These are phyloP conservation scores for Nothophytophthora sp. DNA, from an alignment of 352 stramenopile genomes.

Conservation along the genomic window DNA sequence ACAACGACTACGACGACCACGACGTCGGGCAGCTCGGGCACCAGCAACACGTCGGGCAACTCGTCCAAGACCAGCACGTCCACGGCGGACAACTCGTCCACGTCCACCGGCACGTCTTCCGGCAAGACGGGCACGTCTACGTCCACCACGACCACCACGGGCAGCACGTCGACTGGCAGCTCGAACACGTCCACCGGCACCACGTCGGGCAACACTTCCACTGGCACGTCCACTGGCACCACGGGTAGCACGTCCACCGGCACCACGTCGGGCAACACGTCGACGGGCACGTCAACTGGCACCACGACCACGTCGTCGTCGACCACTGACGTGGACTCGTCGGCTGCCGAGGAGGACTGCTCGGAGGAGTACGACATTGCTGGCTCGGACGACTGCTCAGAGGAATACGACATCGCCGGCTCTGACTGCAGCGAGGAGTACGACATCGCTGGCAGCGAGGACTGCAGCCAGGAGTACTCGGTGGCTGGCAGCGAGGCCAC, in stretches of 20 bases:
- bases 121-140: no score
- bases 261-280: not conserved
- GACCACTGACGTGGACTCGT: conserved; percentile 8
- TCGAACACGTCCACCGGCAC: conserved; percentile 7
- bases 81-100: no score
- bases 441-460: conserved; percentile 6
- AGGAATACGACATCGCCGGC: conserved; percentile 28
- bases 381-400: conserved; percentile 13
- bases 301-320: conserved; percentile 3
- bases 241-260: not conserved
- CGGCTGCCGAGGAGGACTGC: conserved; percentile 10
- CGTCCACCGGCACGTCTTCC: conserved; percentile 7
- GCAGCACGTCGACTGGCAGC: no score
- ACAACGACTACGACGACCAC: no score
- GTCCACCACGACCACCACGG: no score
- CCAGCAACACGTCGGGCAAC: not conserved
- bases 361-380: conserved; percentile 24
- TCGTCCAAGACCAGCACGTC: not conserved
- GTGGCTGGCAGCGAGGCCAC: conserved; percentile 21
- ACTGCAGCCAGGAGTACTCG: conserved; percentile 33
- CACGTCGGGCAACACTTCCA: not conserved
- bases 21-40: no score
- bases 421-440: conserved; percentile 25
- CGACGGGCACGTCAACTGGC: conserved; percentile 6
- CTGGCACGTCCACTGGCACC: not conserved